Base-by-base conservation (phyloP, 2,329 filamentous ascomycete genomes). In the Aspergillus alliaceus region DNA sequence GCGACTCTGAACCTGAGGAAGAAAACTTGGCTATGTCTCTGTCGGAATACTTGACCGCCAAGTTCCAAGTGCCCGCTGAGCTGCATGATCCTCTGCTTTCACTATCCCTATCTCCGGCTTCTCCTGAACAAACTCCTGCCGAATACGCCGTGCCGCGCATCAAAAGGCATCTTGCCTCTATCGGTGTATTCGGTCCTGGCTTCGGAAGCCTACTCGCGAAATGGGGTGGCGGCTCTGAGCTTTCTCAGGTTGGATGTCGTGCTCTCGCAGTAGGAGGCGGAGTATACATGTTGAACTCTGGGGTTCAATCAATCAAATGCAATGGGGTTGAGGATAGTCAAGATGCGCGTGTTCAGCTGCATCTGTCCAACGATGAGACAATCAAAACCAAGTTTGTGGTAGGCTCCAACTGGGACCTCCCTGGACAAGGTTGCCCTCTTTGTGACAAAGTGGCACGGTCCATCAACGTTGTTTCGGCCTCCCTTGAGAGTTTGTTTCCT, bases 191-290 rank as follows among this genome's bases (percentile, higher is more conserved):
- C 66, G 93, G 93, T 0, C 84, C 90, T 48, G 92, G 93, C 9
- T 98, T 98, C 71, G 90, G 90, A 51, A 90, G 91, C 47, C 86
- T 99, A 12, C 85, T 96, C 64, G 89, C 93, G 22, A 97, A 96
- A 80, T 99, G 92, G 88, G 93, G 93, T 47, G 92, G 93, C 27
- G 81, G 90, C 47, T 89, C 91, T 31, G 93, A 99, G 75, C 86
- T 98, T 58, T 86, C 90, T 29, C 93, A 99, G 78, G 92, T 96
- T 24, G 90, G 88, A 4, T 98, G 95, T 72, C 89, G 93, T 64
- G 91, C 93, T 37, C 87, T 88, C 60, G 93, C 93, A 20, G 95
- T 99, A 6, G 93, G 93, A 34, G 95, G 95, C 48, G 91, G 88
- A 11, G 85, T 96, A 3, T 98, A 98, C 75, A 90, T 96, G 72